Base-by-base conservation (phyloP, 257 asterid species). In the Solanum medicagineum region DNA sequence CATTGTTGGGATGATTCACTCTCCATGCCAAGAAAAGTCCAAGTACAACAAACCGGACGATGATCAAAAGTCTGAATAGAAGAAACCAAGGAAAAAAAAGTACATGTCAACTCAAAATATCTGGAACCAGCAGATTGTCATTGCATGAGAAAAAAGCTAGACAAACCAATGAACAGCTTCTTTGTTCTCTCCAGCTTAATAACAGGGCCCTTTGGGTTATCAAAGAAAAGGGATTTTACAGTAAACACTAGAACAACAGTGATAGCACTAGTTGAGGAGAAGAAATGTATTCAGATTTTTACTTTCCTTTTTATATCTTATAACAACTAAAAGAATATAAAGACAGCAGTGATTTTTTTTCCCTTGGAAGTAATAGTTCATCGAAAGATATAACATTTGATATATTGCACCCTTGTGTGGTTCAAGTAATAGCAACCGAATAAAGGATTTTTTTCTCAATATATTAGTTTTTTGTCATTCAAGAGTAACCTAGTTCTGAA, bases 11-110 rank as follows among this genome's bases (percentile, higher is more conserved):
- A 89, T 93, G 83, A 8, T 85, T 83, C 84, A 93, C 87, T 87
- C 95, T 86, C 97, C 97, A 93, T 81, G 92, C 89, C 81, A 93
- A 87, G 89, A 93, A 93, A 86, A 93, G 70, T 32, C 93, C 97
- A 79, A 93, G 95, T 82, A 91, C 91, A 56, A 92, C 87, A 91
- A 93, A 86, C 40, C 97, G 93, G 17, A 92, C 26, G 7, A 88
- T 10, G 63, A 93, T 59, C 49, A 93, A 86, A 87, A 93, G 97
- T 91, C 97, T 93, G 90, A 49, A 65, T 53, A 81, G 32, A 83
- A 75, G 36, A 86, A 74, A 42, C 24, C 53, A 86, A 3, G 16
- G 70, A 66, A 84, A 44, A 84, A 55, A 54, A 86, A 85, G 22
- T 71, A 54, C 19, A 53, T 81, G 80, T 81, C 56, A 84, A 85